phyloP scores from a whole-genome alignment of 441 rosid species.

The Flueggea neowawraea region DNA sequence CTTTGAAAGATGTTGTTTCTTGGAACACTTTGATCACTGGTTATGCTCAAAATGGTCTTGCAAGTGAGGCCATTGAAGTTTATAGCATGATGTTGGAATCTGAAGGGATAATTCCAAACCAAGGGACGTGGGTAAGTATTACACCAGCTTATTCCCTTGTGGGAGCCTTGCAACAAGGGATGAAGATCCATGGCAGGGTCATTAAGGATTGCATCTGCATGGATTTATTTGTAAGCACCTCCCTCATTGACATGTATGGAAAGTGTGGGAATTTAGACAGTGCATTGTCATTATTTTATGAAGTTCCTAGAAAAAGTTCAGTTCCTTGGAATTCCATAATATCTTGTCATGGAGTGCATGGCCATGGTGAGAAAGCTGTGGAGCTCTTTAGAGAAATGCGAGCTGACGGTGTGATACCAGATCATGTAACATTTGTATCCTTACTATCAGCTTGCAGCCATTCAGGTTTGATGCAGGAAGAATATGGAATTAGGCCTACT shows the following conservation, averaged over 20 bases:
- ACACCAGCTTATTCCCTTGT: slow-evolving; percentile 63
- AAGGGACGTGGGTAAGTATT: slow-evolving; percentile 77
- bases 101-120: slow-evolving; percentile 44
- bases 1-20: slow-evolving; percentile 57
- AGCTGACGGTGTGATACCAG: slow-evolving; percentile 59
- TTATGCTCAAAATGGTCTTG: slow-evolving; percentile 70
- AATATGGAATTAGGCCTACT: slow-evolving; percentile 44
- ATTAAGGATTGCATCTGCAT: slow-evolving; percentile 41
- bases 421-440: slow-evolving; percentile 67
- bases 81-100: slow-evolving; percentile 43
- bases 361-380: slow-evolving; percentile 56
- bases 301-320: slow-evolving; percentile 41
- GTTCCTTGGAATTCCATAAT: slow-evolving; percentile 82
- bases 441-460: slow-evolving; percentile 81
- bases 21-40: slow-evolving; percentile 80
- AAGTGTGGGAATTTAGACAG: slow-evolving; percentile 73
- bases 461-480: slow-evolving; percentile 68
- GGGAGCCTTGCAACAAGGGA: slow-evolving; percentile 73
- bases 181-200: slow-evolving; percentile 54
- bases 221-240: slow-evolving; percentile 61
- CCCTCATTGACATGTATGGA: slow-evolving; percentile 80
- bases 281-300: slow-evolving; percentile 49
- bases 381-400: slow-evolving; percentile 57
- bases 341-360: slow-evolving; percentile 67
- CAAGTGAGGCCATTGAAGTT: slow-evolving; percentile 62